phyloP scores from a whole-genome alignment of 1,284 basidiomycete species.

The Neonothopanus nambi region DNA sequence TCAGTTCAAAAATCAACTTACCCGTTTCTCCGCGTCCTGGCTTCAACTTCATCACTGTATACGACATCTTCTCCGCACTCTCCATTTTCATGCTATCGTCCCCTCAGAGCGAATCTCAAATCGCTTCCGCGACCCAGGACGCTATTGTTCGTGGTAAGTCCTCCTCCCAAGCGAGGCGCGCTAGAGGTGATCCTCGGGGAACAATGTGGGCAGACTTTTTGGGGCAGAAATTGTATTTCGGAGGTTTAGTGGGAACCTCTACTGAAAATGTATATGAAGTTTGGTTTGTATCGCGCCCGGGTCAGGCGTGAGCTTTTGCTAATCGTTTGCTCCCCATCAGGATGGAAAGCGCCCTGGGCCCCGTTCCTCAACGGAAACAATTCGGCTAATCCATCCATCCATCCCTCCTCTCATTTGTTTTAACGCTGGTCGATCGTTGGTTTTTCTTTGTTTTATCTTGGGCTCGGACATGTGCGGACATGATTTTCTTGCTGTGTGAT shows the following conservation, averaged over 20 bases:
- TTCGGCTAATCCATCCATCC: no score
- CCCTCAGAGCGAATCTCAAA: not conserved
- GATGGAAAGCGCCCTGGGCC: no score
- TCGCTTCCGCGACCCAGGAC: not conserved
- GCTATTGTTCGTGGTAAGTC: not conserved
- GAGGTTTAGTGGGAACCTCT: not conserved
- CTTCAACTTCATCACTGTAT: not conserved
- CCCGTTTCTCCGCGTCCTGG: not conserved
- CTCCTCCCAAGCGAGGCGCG: not conserved
- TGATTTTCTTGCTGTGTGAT: no score
- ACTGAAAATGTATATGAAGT: not conserved
- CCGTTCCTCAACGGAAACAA: no score
- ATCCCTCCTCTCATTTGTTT: no score
- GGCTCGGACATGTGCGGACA: no score
- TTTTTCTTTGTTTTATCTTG: no score
- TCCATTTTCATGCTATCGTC: constrained; percentile 1
- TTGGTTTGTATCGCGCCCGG: not conserved
- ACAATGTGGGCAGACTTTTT: constrained; percentile 5
- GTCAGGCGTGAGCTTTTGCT: no score
- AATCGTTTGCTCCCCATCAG: no score
- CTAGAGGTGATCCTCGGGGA: not conserved
- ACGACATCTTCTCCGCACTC: constrained; percentile 4
- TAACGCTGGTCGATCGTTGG: no score
- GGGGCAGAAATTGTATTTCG: constrained; percentile 2
- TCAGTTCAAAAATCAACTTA: not conserved